Conservation (phyloP, 2,329 filamentous ascomycete species). For the Monosporascus sp. region DNA sequence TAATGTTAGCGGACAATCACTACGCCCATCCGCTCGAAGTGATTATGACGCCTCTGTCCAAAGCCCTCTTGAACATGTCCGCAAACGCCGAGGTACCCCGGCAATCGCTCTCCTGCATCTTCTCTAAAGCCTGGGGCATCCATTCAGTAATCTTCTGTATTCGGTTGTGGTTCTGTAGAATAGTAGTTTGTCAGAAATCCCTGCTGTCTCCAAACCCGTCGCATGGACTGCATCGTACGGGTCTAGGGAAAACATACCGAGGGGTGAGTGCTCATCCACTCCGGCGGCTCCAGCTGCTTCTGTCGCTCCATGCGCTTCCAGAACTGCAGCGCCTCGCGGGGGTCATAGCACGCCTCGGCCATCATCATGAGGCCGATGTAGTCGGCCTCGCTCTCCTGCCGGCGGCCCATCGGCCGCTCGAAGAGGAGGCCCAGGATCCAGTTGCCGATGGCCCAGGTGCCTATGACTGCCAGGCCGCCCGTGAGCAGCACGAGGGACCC, state of each 20-base stretch:
- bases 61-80: conserved; percentile 44
- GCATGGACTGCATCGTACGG: too few relatives aligned
- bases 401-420: conserved; percentile 60
- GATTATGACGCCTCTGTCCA: conserved; percentile 33
- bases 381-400: conserved; percentile 73
- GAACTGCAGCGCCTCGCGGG: conserved; percentile 59
- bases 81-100: conserved; percentile 47
- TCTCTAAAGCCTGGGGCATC: conserved; percentile 53
- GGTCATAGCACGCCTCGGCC: conserved; percentile 73
- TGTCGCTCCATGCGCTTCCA: conserved; percentile 61
- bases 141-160: conserved; percentile 62
- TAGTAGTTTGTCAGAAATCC: neutral
- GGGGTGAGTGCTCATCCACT: conserved; percentile 74
- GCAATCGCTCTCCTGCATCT: conserved; percentile 50
- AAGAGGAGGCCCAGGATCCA: conserved; percentile 59
- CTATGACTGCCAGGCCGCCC: conserved; percentile 38
- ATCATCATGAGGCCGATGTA: conserved; percentile 81
- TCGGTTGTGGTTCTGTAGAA: conserved; percentile 50
- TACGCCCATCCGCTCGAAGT: conserved; percentile 11
- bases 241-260: conserved; percentile 43
- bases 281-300: conserved; percentile 49
- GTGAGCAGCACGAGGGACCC: conserved; percentile 46
- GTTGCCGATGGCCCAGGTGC: conserved; percentile 35
- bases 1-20: too few relatives aligned
- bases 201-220: too few relatives aligned